phyloP scores from a whole-genome alignment of 352 stramenopile species.

The Phytophthora quininea region DNA sequence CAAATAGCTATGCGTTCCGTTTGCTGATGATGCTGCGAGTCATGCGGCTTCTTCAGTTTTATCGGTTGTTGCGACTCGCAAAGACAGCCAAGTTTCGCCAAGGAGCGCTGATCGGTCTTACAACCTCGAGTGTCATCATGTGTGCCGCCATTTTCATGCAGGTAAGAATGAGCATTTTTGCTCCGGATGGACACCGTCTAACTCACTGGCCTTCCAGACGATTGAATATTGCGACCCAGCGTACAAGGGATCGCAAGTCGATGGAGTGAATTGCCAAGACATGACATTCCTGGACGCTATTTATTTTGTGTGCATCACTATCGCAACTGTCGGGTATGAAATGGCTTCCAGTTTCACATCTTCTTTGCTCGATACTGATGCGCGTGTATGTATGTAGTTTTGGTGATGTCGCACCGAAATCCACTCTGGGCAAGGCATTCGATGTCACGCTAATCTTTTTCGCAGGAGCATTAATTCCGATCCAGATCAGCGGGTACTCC shows the following conservation, averaged over 20 bases:
- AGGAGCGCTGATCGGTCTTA: slow-evolving; percentile 56
- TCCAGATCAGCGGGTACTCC: slow-evolving; percentile 71
- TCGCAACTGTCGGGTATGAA: slow-evolving; percentile 78
- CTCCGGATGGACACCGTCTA: background rate
- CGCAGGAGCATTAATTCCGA: slow-evolving; percentile 67
- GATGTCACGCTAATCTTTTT: slow-evolving; percentile 80
- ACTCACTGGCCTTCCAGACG: slow-evolving; percentile 31
- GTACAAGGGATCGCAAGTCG: slow-evolving; percentile 17
- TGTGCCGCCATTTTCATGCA: slow-evolving; percentile 64
- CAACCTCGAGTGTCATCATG: slow-evolving; percentile 65
- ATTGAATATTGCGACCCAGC: slow-evolving; percentile 66
- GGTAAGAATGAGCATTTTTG: slow-evolving; percentile 23
- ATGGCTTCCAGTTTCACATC: background rate
- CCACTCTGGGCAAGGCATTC: slow-evolving; percentile 63
- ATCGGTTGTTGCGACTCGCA: slow-evolving; percentile 60
- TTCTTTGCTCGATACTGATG: background rate
- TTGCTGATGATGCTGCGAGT: slow-evolving; percentile 74
- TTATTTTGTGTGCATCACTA: slow-evolving; percentile 89
- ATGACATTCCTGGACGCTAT: slow-evolving; percentile 78
- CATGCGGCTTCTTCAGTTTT: slow-evolving; percentile 64
- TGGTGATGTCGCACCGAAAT: slow-evolving; percentile 74
- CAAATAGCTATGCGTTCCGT: slow-evolving; percentile 56
- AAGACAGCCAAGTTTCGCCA: slow-evolving; percentile 67
- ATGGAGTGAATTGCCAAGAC: slow-evolving; percentile 56
- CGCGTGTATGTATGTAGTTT: slow-evolving; percentile 38